phyloP scores from a whole-genome alignment of 2,329 filamentous ascomycete species.

The Cercospora sp. region DNA sequence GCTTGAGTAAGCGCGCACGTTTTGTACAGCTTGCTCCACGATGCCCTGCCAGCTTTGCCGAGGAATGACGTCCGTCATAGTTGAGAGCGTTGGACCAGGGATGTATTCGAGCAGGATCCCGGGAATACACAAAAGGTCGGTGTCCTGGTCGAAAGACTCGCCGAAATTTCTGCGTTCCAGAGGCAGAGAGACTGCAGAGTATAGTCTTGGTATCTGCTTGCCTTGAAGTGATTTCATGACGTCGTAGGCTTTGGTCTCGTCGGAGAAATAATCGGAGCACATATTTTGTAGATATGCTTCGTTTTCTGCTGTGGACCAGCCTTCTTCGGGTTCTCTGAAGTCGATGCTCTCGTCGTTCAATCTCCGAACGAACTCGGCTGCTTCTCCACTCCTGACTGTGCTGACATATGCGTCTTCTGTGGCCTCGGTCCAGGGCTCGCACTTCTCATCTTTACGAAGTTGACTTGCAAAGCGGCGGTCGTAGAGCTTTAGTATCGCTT shows the following conservation, averaged over 20 bases:
- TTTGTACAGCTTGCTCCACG: neutral
- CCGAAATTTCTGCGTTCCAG: neutral
- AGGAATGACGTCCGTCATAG: conserved; percentile 7
- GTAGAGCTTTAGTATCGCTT: conserved; percentile 30
- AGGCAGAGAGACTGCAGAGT: neutral
- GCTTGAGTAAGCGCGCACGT: neutral
- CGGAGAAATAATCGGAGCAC: neutral
- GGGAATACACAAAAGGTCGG: neutral
- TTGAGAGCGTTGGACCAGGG: conserved; percentile 7
- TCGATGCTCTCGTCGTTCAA: conserved; percentile 5
- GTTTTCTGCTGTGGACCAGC: conserved; percentile 14
- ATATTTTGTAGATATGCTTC: conserved; percentile 6
- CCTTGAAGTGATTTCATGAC: neutral
- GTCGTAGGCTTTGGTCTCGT: neutral
- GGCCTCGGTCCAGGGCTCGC: neutral
- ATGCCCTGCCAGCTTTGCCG: conserved; percentile 8
- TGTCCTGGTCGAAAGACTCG: neutral
- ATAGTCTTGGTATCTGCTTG: neutral
- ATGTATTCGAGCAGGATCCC: neutral
- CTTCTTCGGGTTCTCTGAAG: conserved; percentile 14
- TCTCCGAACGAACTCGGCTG: conserved; percentile 1
- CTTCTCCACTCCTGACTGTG: neutral
- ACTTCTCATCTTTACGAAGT: conserved; percentile 3
- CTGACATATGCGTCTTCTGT: neutral
- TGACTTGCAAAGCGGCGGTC: conserved; percentile 13